A percentile compares a stretch with the other conserved stretches of the same genome.
Conservation (phyloP, 805 yeast genomes). For the Vanderwaltozyma tropicalis region DNA sequence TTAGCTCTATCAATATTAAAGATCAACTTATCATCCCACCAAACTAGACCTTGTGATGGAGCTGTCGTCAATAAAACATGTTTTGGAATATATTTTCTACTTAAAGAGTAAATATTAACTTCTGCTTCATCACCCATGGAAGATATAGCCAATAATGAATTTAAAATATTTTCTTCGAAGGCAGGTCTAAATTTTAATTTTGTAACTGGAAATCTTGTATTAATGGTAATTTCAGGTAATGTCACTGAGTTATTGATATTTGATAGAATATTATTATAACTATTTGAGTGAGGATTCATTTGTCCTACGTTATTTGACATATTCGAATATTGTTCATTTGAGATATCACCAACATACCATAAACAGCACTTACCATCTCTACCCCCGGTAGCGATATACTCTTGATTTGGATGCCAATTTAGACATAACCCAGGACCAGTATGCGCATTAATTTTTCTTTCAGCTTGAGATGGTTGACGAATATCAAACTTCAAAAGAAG, state of each 20-base stretch:
- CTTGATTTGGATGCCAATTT: conserved; percentile 79
- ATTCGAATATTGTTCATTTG: background rate
- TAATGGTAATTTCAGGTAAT: conserved; percentile 59
- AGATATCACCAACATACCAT: conserved; percentile 27
- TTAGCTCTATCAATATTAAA: conserved; percentile 27
- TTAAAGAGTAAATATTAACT: conserved; percentile 58
- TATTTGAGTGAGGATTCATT: background rate
- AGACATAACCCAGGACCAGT: conserved; percentile 82
- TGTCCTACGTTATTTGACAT: background rate
- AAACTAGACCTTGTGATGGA: conserved; percentile 26
- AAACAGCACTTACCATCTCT: conserved; percentile 51
- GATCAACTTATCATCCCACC: conserved; percentile 28
- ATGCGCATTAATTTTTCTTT: conserved; percentile 75
- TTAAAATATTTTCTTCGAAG: conserved; percentile 30
- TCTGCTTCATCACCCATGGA: conserved; percentile 61
- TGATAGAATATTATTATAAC: background rate
- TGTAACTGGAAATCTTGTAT: conserved; percentile 69
- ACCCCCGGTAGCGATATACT: conserved; percentile 84
- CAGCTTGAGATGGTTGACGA: conserved; percentile 52
- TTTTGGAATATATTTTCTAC: conserved; percentile 63
- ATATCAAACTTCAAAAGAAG: conserved; percentile 78
- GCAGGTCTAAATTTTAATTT: conserved; percentile 32
- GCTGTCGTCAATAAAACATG: conserved; percentile 29
- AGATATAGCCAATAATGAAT: conserved; percentile 64
- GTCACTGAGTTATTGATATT: conserved; percentile 30